Percentiles rank a stretch among this genome's conserved stretches.
These are phyloP conservation scores for Athelia sp. DNA, from an alignment of 1,284 basidiomycete species.

Conservation along the genomic window DNA sequence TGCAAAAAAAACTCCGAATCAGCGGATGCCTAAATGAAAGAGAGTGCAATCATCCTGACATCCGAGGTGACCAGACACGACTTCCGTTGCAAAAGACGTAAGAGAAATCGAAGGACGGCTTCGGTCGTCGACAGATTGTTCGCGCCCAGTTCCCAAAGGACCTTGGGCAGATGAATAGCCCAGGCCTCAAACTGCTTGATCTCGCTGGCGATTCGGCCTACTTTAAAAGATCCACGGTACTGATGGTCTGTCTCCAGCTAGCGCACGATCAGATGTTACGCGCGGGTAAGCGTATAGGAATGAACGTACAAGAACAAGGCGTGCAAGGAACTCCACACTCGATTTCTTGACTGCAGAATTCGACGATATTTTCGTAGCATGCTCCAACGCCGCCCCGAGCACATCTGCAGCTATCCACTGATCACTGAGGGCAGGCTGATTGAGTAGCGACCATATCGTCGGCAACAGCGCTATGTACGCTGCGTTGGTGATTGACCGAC, in stretches of 20 bases:
- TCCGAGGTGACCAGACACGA: constrained; percentile 35
- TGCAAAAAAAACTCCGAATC: constrained; percentile 20
- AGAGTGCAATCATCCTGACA: no score
- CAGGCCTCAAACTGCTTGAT: constrained; percentile 50
- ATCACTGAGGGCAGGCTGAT: constrained; percentile 26
- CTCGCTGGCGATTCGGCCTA: constrained; percentile 26
- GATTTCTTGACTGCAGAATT: constrained; percentile 55
- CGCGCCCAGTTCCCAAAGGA: constrained; percentile 77
- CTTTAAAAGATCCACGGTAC: constrained; percentile 47
- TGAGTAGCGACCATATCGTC: constrained; percentile 80
- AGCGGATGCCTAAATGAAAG: constrained; percentile 8
- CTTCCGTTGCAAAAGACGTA: constrained; percentile 57
- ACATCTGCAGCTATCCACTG: constrained; percentile 29
- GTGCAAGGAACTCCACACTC: constrained; percentile 69
- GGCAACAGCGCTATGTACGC: constrained; percentile 73
- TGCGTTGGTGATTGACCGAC: constrained; percentile 47
- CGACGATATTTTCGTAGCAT: constrained; percentile 52
- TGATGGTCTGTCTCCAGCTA: constrained; percentile 61
- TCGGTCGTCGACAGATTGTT: constrained; percentile 52
- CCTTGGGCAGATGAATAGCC: constrained; percentile 67
- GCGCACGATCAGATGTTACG: constrained; percentile 5
- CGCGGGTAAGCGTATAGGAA: constrained; percentile 6
- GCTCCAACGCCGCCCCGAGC: constrained; percentile 49
- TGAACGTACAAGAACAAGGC: constrained; percentile 61
- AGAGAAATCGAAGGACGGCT: constrained; percentile 59